Evolutionary conservation across 2,329 filamentous ascomycete genomes (phyloP), one percentile per base, ranked within the genome.

Genomic region (Penicillium sp.): DNA sequence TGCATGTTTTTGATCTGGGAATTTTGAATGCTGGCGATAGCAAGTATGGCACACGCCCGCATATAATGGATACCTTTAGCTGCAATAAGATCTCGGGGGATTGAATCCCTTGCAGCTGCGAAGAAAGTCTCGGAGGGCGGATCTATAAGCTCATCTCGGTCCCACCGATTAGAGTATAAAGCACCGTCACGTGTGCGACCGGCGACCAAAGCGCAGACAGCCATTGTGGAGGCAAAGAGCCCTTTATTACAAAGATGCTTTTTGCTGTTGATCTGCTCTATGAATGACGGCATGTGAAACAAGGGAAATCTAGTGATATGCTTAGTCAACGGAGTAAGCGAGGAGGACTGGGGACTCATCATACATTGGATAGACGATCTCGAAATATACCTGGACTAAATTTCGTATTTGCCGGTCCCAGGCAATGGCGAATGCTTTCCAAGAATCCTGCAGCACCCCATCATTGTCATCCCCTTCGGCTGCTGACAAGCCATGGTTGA

Each of bases 311-410:
- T 75, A 21, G n/a, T n/a, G 35, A 37, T 51, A 14, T 31, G 35
- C 13, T 41, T 19, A 49, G 47, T 39, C 35, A 39, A 39, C n/a
- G n/a, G n/a, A 39, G n/a, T 19, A n/a, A 39, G n/a, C 35, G n/a
- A 48, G 7, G 45, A 31, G 27, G 27, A 27, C 10, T 3, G 31
- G 11, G 26, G n/a, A 29, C n/a, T 37, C 16, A 37, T 47, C 69
- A 50, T 65, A 79, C 63, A 83, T 78, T 2, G 81, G 81, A 66
- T 83, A 83, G n/a, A 82, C 77, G 39, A 81, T 75, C 56, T 82
- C 78, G 66, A 81, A 80, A 70, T 82, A 83, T 16, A 82, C 71
- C n/a, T 80, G 74, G 24, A 80, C 71, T 13, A 81, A 68, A 63
- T 75, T 71, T 49, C 73, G 68, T 37, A 82, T 76, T 41, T 70